Evolutionary conservation across 805 yeast species (phyloP), one percentile per base, ranked within the genome.

Genomic region (Teunomyces stri): DNA sequence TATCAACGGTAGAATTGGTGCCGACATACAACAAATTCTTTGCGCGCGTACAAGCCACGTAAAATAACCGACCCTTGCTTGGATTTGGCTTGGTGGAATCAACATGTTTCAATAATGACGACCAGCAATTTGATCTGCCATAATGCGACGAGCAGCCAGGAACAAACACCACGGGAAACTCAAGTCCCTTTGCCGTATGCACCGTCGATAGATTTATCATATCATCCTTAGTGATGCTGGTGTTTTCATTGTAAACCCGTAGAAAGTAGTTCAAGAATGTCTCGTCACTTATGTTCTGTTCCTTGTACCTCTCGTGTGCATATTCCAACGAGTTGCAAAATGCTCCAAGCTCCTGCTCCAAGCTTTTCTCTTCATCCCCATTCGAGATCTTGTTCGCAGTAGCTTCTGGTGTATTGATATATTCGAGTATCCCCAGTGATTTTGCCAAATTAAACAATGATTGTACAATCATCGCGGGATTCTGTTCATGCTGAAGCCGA

Each of bases 161-260:
- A 43, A 84, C 54, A 60, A 85, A 85, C 1, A 84, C 89, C 10
- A 84, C 70, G 0, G 90, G 89, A 54, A 81, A 85, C 51, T 86
- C 90, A 4, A 85, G 61, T 0, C 94, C 92, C 54, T 87, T 87
- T 1, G 91, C 81, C 0, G 87, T 73, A 61, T 87, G 92, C 1
- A 87, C 78, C 0, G 92, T 87, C 0, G 89, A 81, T 1, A 85
- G 53, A 43, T 80, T 81, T 5, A 85, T 71, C 59, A 34, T 61
- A 50, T 49, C 66, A 50, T 44, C 58, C 38, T 52, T 60, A 39
- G 41, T 54, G 16, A 46, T 54, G 29, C 55, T 74, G 51, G 44
- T 61, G 33, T 66, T 75, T 22, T 68, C 73, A 44, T 66, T 67
- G 58, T 74, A 75, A 41, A 66, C 70, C 22, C 64, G 60, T 20